Evolutionary conservation across 2,329 filamentous ascomycete genomes (phyloP), one percentile per base, ranked within the genome.

Genomic region (Botrytis tulipae): DNA sequence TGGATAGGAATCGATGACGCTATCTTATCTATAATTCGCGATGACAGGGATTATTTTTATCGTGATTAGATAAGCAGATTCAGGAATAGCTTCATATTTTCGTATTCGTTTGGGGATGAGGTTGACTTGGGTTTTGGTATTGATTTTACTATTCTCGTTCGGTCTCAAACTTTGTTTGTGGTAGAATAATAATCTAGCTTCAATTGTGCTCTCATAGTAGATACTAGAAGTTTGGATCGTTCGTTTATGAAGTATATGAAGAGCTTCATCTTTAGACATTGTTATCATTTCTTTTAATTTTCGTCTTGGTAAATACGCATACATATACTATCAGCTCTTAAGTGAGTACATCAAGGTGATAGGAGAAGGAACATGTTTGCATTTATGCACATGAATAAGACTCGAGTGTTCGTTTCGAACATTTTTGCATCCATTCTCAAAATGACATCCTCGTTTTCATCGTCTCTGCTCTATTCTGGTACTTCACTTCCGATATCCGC

Each of bases 401-500:
- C 6, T 14, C 3, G 18, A 35, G 14, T 29, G 18, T 20, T 40
- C 4, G 3, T n/a, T n/a, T 14, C 25, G 9, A 20, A 25, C 4
- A 22, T 35, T 16, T 40, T 5, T 29, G 8, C 1, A 68, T 57
- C 18, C 35, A 25, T 32, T n/a, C 22, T 37, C 37, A 37, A 4
- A 6, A 20, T 1, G 25, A 0, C 18, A 7, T 29, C 1, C 25
- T 12, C 6, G 8, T 16, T 22, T n/a, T 14, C 5, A 18, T 42
- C 22, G 4, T 32, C n/a, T 22, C 22, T 16, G 8, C 25, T 37
- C n/a, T 42, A 75, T 59, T 75, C 75, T 9, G 75, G 74, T 14
- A 76, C 75, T 7, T 62, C 61, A 37, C 22, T 40, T 8, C 75
- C 75, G 25, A 76, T 37, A 1, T 51, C 42, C 22, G 65, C 71